Conservation (phyloP, 2,329 filamentous ascomycete species). For the Rutstroemia sp. region DNA sequence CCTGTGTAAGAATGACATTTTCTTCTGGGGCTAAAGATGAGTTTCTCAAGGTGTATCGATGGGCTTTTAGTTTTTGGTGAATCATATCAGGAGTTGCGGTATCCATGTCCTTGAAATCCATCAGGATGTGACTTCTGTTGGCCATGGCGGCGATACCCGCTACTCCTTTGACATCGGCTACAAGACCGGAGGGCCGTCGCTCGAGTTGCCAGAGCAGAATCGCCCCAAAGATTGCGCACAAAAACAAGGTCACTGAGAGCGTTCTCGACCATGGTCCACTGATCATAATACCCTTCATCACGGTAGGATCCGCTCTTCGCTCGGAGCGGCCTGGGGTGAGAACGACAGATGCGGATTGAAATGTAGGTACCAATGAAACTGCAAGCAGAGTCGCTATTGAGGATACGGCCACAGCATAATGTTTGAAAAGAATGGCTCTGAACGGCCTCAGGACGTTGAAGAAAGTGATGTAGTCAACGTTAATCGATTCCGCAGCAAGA, state of each 20-base stretch:
- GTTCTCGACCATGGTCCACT: conserved; percentile 53
- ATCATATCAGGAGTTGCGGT: conserved; percentile 59
- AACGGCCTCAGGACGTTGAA: conserved; percentile 60
- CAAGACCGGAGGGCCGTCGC: conserved; percentile 55
- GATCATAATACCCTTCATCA: conserved; percentile 48
- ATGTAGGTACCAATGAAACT: conserved; percentile 60
- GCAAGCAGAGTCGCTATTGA: conserved; percentile 58
- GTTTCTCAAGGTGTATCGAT: conserved; percentile 63
- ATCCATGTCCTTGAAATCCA: conserved; percentile 68
- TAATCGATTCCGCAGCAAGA: conserved; percentile 58
- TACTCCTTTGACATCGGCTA: conserved; percentile 64
- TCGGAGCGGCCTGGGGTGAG: conserved; percentile 45
- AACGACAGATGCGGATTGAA: conserved; percentile 55
- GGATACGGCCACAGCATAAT: conserved; percentile 62
- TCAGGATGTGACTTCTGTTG: conserved; percentile 63
- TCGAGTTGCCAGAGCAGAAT: conserved; percentile 54
- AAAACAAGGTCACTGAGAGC: conserved; percentile 46
- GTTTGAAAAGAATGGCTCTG: conserved; percentile 51
- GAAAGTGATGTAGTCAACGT: conserved; percentile 58
- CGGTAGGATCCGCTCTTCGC: conserved; percentile 36
- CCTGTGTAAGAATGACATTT: conserved; percentile 35
- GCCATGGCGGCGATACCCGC: conserved; percentile 71
- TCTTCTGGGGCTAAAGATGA: conserved; percentile 62
- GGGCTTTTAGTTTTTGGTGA: conserved; percentile 57
- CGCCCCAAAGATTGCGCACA: conserved; percentile 51